These are phyloP conservation scores for Lichtheimia hyalospora DNA, from an alignment of 371 early-diverging fungal species.

Conservation along the genomic window DNA sequence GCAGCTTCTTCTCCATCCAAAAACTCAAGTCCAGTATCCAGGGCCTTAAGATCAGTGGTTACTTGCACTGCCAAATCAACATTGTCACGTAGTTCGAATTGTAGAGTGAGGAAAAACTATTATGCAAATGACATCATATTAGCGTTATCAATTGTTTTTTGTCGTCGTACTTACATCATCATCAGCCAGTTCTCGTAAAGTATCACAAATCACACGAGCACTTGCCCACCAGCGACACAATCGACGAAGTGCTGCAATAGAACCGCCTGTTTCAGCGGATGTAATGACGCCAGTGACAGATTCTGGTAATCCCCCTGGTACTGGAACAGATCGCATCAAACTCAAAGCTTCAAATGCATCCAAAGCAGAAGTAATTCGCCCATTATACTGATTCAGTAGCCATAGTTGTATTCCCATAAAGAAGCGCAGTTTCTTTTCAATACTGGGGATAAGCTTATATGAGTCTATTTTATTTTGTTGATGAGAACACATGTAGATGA, in stretches of 20 bases:
- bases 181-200: slow-evolving; percentile 55
- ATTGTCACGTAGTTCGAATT: slow-evolving; percentile 41
- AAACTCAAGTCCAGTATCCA: slow-evolving; percentile 19
- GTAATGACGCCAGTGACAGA: slow-evolving; percentile 49
- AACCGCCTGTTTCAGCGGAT: slow-evolving; percentile 30
- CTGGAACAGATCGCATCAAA: slow-evolving; percentile 48
- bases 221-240: slow-evolving; percentile 57
- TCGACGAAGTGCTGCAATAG: slow-evolving; percentile 41
- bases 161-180: slow-evolving; percentile 45
- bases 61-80: neutral
- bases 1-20: slow-evolving; percentile 1
- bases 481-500: neutral
- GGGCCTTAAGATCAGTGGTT: slow-evolving; percentile 7
- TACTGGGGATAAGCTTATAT: slow-evolving; percentile 36
- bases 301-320: slow-evolving; percentile 53
- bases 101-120: slow-evolving; percentile 60
- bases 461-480: slow-evolving; percentile 24
- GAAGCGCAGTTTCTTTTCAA: slow-evolving; percentile 48
- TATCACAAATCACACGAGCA: slow-evolving; percentile 34
- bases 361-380: slow-evolving; percentile 44
- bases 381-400: slow-evolving; percentile 49
- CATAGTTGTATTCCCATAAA: slow-evolving; percentile 53
- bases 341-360: slow-evolving; percentile 54
- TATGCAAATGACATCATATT: neutral
- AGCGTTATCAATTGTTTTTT: neutral